Conservation (phyloP, 371 early-diverging fungal genomes). For the Smittium culicis region DNA sequence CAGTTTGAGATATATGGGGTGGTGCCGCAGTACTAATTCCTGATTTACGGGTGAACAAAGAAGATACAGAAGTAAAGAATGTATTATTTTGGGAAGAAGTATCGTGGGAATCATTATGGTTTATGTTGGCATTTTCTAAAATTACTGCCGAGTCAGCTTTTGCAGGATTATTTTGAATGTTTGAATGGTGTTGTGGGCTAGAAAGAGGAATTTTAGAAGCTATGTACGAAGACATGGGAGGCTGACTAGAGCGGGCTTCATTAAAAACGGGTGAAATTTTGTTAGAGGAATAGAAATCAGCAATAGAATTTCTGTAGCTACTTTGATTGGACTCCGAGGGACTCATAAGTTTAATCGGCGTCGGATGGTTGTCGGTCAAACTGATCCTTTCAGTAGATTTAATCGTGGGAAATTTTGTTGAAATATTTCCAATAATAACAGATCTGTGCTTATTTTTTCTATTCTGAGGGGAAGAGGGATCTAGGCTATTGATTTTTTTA, state of each 20-base stretch:
- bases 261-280: background rate
- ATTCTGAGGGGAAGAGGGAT: background rate
- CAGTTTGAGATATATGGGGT: background rate
- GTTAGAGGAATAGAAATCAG: background rate
- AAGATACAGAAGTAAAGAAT: background rate
- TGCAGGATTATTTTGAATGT: background rate
- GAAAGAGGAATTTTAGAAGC: background rate
- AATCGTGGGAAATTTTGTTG: background rate
- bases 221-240: background rate
- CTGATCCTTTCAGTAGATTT: background rate
- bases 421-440: background rate
- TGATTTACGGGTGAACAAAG: background rate
- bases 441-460: background rate
- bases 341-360: background rate
- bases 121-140: background rate
- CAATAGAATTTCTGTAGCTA: background rate
- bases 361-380: background rate
- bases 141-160: background rate
- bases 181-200: background rate
- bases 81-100: background rate
- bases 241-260: background rate
- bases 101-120: background rate
- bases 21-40: background rate
- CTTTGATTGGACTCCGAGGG: background rate
- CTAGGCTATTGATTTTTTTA: background rate